Evolutionary conservation across 2,329 filamentous ascomycete genomes (phyloP), one percentile per base, ranked within the genome.

Genomic region (Hypoxylon rubiginosum): DNA sequence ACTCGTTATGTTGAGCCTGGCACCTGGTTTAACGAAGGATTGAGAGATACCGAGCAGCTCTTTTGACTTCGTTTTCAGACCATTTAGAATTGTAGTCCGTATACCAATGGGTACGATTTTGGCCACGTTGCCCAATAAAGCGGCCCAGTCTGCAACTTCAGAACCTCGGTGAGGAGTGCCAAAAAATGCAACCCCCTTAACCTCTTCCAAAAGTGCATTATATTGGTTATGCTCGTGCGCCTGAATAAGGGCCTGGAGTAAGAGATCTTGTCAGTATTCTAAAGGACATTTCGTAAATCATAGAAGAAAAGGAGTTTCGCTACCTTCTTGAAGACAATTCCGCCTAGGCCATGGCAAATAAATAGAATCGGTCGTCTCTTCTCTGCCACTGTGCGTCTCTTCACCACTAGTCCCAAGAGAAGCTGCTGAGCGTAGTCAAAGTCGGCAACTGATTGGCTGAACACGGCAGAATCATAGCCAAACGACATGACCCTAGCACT

Each of bases 401-500:
- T 36, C 34, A 11, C 34, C 3, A 36, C 4, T 9, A 36, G 34
- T 9, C 11, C 34, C 15, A 4, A 3, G 5, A 56, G 52, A 43
- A 56, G 52, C 39, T 56, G 52, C 9, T 45, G 17, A 15, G 36
- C 52, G n/a, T 41, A 56, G 5, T 4, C 21, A 28, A 56, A 30
- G 32, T 41, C 41, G 15, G 5, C 52, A 32, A 56, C n/a, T 3
- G 52, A 56, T 17, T 45, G 45, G 39, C 52, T 56, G 7, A 28
- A 24, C 10, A 56, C 52, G 2, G 26, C 24, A 19, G 52, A 56
- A 28, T 56, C 21, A 15, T 56, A 56, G 5, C 52, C 52, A 30
- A 43, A 56, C 3, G 52, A 56, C 52, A 56, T 56, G 39, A 56
- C 30, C 11, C 52, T 41, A 9, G 52, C 52, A 17, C 2, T 8